phyloP scores from a whole-genome alignment of 495 filamentous ascomycete species.

The Aspergillus cavernicola region DNA sequence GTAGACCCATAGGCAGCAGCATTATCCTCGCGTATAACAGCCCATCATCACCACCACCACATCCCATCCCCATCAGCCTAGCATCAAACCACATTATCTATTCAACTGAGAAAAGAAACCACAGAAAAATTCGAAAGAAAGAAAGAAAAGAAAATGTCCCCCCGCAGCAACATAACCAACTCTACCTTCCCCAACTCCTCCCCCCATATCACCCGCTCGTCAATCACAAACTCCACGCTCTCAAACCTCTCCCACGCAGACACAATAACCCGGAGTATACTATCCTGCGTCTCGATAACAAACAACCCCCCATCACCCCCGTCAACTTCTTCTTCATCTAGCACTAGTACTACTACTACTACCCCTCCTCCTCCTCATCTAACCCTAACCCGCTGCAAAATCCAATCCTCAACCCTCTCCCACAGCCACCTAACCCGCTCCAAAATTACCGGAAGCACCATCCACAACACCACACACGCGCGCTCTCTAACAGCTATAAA shows the following conservation, averaged over 20 bases:
- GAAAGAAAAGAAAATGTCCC: slow-evolving; percentile 5
- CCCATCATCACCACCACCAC: neutral
- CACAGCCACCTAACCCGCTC: slow-evolving; percentile 15
- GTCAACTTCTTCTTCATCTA: too few relatives aligned
- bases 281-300: neutral
- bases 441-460: slow-evolving; percentile 15
- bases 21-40: neutral
- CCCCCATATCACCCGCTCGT: slow-evolving; percentile 19
- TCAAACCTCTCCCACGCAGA: slow-evolving; percentile 15
- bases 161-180: slow-evolving; percentile 1
- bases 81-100: neutral
- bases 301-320: neutral
- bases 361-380: neutral
- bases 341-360: too few relatives aligned
- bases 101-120: neutral
- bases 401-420: slow-evolving; percentile 20
- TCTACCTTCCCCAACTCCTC: slow-evolving; percentile 9
- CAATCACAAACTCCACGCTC: slow-evolving; percentile 17
- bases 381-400: slow-evolving; percentile 19
- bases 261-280: slow-evolving; percentile 13
- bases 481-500: slow-evolving; percentile 9
- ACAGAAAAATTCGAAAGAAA: neutral
- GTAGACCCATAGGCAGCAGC: slow-evolving; percentile 4
- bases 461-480: slow-evolving; percentile 15
- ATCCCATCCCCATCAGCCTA: neutral